These are phyloP conservation scores for Emiliania huxleyi DNA, from an alignment of 78 protist genomes.

Conservation along the genomic window DNA sequence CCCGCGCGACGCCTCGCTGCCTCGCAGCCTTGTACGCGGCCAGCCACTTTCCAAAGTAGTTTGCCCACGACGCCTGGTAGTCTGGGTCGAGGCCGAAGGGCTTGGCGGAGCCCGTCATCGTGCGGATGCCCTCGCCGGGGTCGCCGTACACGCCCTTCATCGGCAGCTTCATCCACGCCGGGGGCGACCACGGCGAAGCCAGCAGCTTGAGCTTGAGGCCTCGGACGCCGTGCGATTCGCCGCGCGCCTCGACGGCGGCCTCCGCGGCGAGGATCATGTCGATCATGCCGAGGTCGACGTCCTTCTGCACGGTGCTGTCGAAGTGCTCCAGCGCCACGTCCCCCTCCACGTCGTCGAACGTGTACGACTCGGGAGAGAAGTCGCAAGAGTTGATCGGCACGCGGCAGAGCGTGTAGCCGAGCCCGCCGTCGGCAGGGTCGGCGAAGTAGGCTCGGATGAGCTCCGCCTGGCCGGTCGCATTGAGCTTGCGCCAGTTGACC, in stretches of 20 bases:
- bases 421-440: neutral
- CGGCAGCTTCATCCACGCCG: slow-evolving; percentile 59
- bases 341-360: slow-evolving; percentile 40
- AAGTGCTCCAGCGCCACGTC: slow-evolving; percentile 24
- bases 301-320: neutral
- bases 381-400: slow-evolving; percentile 52
- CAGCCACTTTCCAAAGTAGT: slow-evolving; percentile 37
- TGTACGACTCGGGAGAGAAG: slow-evolving; percentile 32
- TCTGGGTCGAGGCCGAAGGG: neutral
- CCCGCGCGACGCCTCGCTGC: no score
- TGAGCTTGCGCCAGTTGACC: neutral
- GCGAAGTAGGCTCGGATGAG: neutral
- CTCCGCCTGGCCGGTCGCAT: neutral
- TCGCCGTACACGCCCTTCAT: neutral
- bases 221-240: neutral
- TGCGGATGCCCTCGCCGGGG: neutral
- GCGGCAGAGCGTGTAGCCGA: slow-evolving; percentile 44
- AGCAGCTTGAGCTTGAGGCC: neutral
- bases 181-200: slow-evolving; percentile 57
- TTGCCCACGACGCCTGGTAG: slow-evolving; percentile 31
- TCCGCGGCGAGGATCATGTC: neutral
- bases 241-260: neutral
- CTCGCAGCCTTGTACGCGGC: slow-evolving; percentile 22
- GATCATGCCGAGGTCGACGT: neutral
- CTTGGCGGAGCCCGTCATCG: neutral